Evolutionary conservation across 352 stramenopile genomes (phyloP).

Genomic region (Phytopythium aichiense): DNA sequence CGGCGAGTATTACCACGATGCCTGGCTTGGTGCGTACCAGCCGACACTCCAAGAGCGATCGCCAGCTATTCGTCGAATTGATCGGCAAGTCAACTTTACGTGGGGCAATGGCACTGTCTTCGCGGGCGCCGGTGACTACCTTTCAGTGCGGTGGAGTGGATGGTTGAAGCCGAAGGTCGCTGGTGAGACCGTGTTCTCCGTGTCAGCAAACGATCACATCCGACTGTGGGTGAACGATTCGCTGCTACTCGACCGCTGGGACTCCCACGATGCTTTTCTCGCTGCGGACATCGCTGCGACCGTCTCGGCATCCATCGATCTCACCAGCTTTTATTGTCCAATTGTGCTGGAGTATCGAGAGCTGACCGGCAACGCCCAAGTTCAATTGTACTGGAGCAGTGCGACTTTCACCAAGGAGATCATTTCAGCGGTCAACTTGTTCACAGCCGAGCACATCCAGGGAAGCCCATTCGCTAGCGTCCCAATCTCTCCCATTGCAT

Average conservation of each 20-base stretch:
- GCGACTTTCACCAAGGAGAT: constrained; percentile 29
- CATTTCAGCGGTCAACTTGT: constrained; percentile 38
- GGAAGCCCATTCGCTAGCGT: constrained; percentile 49
- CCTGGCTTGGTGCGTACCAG: constrained; percentile 38
- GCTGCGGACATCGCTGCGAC: constrained; percentile 12
- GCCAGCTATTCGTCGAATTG: constrained; percentile 40
- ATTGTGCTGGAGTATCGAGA: constrained; percentile 66
- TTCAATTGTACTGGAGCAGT: constrained; percentile 48
- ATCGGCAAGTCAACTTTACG: constrained; percentile 71
- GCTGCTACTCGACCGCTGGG: constrained; percentile 64
- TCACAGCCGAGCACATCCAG: constrained; percentile 42
- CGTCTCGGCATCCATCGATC: constrained; percentile 10
- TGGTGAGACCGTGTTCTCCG: constrained; percentile 35
- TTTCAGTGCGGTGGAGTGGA: constrained; percentile 63
- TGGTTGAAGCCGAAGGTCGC: constrained; percentile 47
- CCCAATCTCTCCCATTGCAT: constrained; percentile 21
- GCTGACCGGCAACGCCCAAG: constrained; percentile 27
- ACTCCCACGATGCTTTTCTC: constrained; percentile 21
- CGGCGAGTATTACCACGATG: constrained; percentile 64
- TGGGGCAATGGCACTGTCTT: constrained; percentile 51
- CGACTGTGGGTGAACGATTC: constrained; percentile 62
- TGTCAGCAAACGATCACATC: constrained; percentile 45
- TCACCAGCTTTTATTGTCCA: constrained; percentile 36
- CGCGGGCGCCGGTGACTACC: constrained; percentile 43
- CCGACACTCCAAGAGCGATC: background rate